Percentiles rank a stretch among this genome's conserved stretches.
phyloP scores from a whole-genome alignment of 73 alveolate species.

The Paramecium tetraurelia region DNA sequence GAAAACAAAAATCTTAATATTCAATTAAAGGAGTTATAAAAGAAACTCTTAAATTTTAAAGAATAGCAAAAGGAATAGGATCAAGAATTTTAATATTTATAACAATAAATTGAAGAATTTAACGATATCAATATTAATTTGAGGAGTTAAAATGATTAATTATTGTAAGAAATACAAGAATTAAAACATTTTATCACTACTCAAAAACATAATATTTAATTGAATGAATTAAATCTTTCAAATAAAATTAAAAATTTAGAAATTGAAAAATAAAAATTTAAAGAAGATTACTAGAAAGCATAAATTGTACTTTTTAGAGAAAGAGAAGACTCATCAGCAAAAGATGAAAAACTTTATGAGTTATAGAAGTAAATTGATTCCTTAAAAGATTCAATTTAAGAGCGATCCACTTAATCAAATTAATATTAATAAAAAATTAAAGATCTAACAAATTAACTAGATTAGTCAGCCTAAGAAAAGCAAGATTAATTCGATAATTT shows the following conservation, averaged over 20 bases:
- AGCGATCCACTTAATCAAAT: background rate
- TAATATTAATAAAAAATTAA: background rate
- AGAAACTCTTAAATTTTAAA: background rate
- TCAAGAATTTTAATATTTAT: background rate
- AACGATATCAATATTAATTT: background rate
- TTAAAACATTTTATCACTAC: background rate
- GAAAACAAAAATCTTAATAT: background rate
- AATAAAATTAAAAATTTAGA: background rate
- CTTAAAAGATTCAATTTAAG: background rate
- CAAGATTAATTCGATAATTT: background rate
- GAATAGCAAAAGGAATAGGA: background rate
- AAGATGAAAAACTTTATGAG: background rate
- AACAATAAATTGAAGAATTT: background rate
- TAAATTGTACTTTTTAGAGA: background rate
- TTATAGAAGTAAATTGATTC: background rate
- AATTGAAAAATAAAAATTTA: background rate
- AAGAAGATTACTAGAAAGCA: background rate
- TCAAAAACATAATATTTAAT: background rate
- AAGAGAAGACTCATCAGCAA: background rate
- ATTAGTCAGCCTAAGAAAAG: background rate
- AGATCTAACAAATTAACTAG: background rate
- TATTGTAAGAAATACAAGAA: background rate
- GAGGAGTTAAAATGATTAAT: background rate
- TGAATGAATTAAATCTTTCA: background rate
- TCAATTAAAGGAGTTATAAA: background rate